A percentile compares a stretch with the other conserved stretches of the same genome.
Conservation (phyloP, 208 protist genomes). For the Borovskyia barvae region DNA sequence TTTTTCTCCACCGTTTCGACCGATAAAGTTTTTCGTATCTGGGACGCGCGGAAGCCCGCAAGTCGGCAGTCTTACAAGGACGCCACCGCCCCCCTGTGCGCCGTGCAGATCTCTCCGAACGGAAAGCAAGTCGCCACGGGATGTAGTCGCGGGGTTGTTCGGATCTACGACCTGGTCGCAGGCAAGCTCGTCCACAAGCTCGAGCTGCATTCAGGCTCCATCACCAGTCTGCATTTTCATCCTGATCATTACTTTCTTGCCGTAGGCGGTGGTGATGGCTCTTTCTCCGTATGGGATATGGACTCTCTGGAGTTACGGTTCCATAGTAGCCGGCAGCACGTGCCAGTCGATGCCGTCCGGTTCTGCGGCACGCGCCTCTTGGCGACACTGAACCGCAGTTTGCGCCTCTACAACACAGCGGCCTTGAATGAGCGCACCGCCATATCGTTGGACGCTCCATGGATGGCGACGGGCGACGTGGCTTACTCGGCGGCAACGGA, state of each 20-base stretch:
- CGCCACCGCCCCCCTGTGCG: constrained; percentile 49
- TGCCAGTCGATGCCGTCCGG: constrained; percentile 59
- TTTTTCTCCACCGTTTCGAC: constrained; percentile 72
- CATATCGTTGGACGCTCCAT: constrained; percentile 46
- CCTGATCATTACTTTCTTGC: constrained; percentile 67
- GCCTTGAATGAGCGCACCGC: constrained; percentile 39
- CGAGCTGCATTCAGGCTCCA: constrained; percentile 55
- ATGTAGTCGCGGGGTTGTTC: constrained; percentile 66
- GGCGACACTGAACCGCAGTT: constrained; percentile 46
- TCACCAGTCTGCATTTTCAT: constrained; percentile 83
- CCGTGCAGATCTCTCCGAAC: constrained; percentile 72
- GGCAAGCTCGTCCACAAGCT: constrained; percentile 47
- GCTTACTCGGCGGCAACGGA: constrained; percentile 54
- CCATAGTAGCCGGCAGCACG: constrained; percentile 41
- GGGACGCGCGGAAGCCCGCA: constrained; percentile 79
- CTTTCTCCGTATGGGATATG: constrained; percentile 70
- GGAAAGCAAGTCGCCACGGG: constrained; percentile 69
- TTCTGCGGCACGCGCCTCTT: constrained; percentile 69
- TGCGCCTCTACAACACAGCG: constrained; percentile 54
- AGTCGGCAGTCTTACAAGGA: constrained; percentile 76
- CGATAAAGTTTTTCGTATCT: constrained; percentile 78
- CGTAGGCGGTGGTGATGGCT: constrained; percentile 72
- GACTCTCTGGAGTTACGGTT: constrained; percentile 61
- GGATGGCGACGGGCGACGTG: constrained; percentile 67
- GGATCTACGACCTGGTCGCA: constrained; percentile 66